phyloP scores from a whole-genome alignment of 2,329 filamentous ascomycete species.

The Diaporthe capsici region DNA sequence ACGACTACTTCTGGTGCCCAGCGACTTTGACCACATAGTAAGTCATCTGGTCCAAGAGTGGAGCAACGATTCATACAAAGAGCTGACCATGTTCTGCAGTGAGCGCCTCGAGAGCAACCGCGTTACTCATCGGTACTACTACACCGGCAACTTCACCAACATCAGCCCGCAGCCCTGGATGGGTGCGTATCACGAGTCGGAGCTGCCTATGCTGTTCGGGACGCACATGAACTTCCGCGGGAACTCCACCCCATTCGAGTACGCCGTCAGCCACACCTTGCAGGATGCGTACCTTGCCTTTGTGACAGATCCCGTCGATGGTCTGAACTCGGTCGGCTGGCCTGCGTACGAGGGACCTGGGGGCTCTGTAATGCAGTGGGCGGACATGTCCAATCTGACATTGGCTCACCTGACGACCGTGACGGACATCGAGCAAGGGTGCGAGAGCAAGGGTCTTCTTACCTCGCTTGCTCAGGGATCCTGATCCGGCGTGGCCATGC shows the following conservation, averaged over 20 bases:
- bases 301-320: slow-evolving; percentile 55
- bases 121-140: slow-evolving; percentile 48
- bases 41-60: neutral
- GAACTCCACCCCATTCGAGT: slow-evolving; percentile 41
- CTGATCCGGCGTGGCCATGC: neutral
- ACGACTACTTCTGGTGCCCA: slow-evolving; percentile 47
- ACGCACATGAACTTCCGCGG: slow-evolving; percentile 47
- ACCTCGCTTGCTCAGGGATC: slow-evolving; percentile 13
- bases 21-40: slow-evolving; percentile 35
- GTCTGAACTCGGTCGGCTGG: slow-evolving; percentile 51
- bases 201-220: slow-evolving; percentile 52
- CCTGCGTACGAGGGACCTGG: slow-evolving; percentile 39
- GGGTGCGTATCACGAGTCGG: slow-evolving; percentile 50
- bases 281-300: slow-evolving; percentile 45
- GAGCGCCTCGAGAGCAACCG: slow-evolving; percentile 34
- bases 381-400: slow-evolving; percentile 28
- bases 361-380: slow-evolving; percentile 27
- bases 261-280: slow-evolving; percentile 42
- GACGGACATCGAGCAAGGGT: slow-evolving; percentile 24
- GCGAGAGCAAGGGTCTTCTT: slow-evolving; percentile 16
- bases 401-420: slow-evolving; percentile 31
- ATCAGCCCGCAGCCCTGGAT: slow-evolving; percentile 47
- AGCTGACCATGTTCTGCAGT: neutral
- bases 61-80: neutral
- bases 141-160: slow-evolving; percentile 50